Base-by-base conservation (phyloP, 2,329 filamentous ascomycete genomes). In the Ophiostoma quercus region DNA sequence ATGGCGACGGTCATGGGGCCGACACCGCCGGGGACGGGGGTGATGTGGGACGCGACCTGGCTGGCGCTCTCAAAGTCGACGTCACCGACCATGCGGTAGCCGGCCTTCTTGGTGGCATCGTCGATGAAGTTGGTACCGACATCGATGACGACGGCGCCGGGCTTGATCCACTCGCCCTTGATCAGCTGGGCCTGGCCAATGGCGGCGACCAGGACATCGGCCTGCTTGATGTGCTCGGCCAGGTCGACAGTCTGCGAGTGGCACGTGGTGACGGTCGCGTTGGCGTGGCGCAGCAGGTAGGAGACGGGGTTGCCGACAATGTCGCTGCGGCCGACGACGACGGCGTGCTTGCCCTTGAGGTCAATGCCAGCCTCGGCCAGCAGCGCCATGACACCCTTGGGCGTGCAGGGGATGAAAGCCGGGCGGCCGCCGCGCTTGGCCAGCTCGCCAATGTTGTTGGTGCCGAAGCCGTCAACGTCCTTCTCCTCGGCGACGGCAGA, bases 1-100 rank as follows among this genome's bases (percentile, higher is more conserved):
- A 99, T 99, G 71, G 95, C 95, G 73, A 99, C 94, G 2, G 95
- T 99, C 95, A 99, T 99, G 67, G 95, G 95, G 0, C 95, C 95
- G 71, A 99, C 95, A 79, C 95, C 95, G 70, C 95, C 95, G 1
- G 95, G 95, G 1, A 99, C 95, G 0, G 95, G 95, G 2, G 95
- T 99, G 77, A 99, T 97, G 76, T 91, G 87, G 2, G 94, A 97
- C 25, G 94, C 95, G 60, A 97, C 91, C 77, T 96, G 84, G 19
- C 85, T 85, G 19, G 94, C 94, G 62, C 91, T 88, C 68, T 93
- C 92, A 75, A 89, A 98, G 76, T 99, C 93, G 60, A 99, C 95
- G 78, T 99, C 95, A 71, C 95, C 95, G 7, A 98, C 94, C 29
- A 99, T 87, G 74, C 94, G 88, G 79, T 95, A 88, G 43, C 95